Evolutionary conservation across 106 monocot genomes (phyloP), one percentile per base, ranked within the genome.

Genomic region (Apostasia ramifera): DNA sequence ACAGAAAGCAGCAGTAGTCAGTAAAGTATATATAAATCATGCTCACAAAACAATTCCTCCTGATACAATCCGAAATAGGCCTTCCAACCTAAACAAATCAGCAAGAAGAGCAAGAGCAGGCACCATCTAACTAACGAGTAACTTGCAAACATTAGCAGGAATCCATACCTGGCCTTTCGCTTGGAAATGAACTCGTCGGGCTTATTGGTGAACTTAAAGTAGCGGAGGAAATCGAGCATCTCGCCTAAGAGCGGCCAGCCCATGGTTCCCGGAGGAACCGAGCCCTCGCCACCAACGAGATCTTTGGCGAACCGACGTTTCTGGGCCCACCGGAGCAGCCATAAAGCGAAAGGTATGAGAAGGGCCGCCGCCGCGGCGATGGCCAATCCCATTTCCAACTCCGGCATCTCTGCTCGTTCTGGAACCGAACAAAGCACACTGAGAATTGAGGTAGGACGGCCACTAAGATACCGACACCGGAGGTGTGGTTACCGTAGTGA

Each of bases 171-270:
- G 5, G 44, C 46, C 47, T 67, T 78, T 45, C 78, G 65, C 44
- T 59, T 78, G 44, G 58, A 49, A 4, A 78, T 78, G 71, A 78
- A 78, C 66, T 72, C 78, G 53, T 78, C 78, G 3, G 78, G 78
- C 49, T 66, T 49, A 45, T 45, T 72, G 9, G 59, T 4, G 49
- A 66, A 72, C 67, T 72, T 78, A 60, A 78, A 78, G 60, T 50
- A 78, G 66, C 71, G 59, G 58, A 78, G 44, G 78, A 78, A 78
- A 58, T 78, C 78, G 37, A 78, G 3, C 71, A 78, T 78, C 71
- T 78, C 78, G 37, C 78, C 78, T 2, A 78, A 10, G 44, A 78
- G 43, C 57, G 78, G 78, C 78, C 71, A 78, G 3, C 78, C 78
- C 78, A 78, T 71, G 40, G 71, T 66, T 4, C 78, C 78, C 5